A percentile compares a stretch with the other conserved stretches of the same genome.
phyloP scores from a whole-genome alignment of 345 rosid genomes.

The Eucalyptus lansdowneana region DNA sequence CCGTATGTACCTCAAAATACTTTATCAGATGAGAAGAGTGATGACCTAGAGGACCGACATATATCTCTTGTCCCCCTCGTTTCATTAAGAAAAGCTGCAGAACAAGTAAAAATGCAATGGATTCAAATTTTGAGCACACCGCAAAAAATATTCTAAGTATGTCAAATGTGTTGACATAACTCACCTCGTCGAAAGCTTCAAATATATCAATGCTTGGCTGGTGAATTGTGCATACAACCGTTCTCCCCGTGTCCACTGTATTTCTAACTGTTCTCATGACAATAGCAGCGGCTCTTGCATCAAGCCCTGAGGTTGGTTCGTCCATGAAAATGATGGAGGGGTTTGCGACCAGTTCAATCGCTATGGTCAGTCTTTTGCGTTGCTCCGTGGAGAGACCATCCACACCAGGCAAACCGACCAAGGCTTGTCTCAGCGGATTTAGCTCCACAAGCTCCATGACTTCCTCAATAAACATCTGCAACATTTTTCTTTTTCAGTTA shows the following conservation, averaged over 20 bases:
- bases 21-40: conserved; percentile 17
- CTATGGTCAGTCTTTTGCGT: conserved; percentile 82
- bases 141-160: background rate
- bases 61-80: conserved; percentile 41
- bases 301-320: conserved; percentile 92
- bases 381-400: conserved; percentile 86
- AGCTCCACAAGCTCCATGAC: conserved; percentile 89
- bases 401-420: conserved; percentile 82
- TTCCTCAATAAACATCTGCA: conserved; percentile 77
- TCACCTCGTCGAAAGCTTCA: conserved; percentile 89
- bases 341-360: conserved; percentile 89
- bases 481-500: background rate
- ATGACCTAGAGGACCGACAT: conserved; percentile 35
- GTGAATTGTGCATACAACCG: conserved; percentile 91
- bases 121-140: background rate
- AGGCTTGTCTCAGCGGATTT: conserved; percentile 35
- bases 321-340: conserved; percentile 94
- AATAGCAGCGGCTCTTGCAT: conserved; percentile 93
- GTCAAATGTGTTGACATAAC: background rate
- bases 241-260: conserved; percentile 89
- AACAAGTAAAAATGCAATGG: background rate
- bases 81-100: conserved; percentile 31
- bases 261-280: conserved; percentile 88
- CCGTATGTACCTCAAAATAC: conserved; percentile 27
- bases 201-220: conserved; percentile 91